Evolutionary conservation across 305 asterid genomes (phyloP), one percentile per base, ranked within the genome.

Genomic region (Fraxinus velutina): DNA sequence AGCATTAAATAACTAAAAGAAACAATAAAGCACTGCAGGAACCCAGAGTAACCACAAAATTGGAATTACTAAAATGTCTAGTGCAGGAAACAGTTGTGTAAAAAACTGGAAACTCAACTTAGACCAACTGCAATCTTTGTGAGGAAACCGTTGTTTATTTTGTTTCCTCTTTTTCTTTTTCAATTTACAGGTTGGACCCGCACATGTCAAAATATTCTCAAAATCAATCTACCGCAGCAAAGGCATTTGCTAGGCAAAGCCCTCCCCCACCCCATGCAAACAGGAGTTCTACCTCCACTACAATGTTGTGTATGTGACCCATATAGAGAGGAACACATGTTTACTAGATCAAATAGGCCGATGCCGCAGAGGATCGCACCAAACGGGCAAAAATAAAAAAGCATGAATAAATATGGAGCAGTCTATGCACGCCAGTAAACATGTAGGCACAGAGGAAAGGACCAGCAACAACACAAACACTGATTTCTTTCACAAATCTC

Each of bases 1-100:
- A 6, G 80, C 22, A 70, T 22, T 3, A 76, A 47, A 73, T 39
- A 7, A 19, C 21, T 24, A 47, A 55, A 55, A 81, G 42, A 75
- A 37, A 78, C 78, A 22, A 77, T 8, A 64, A 12, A 6, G 80
- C 22, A 62, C 52, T 52, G 68, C 36, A 60, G 60, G 60, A 79
- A 81, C n/a, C 34, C 36, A 36, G 39, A 70, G 22, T 70, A 29
- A 64, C 72, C 72, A 24, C 19, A 17, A 70, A 70, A 70, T 29
- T 70, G 75, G 42, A 70, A 32, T 70, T 29, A 27, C 74, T 68
- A 68, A 27, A 68, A 68, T 68, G 42, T 30, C 42, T 1, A 29
- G 75, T 5, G 42, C 39, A 13, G 22, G 75, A 70, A 29, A 70
- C 42, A 30, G 75, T 70, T 29, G 34, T 30, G 22, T 12, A 32